These are phyloP conservation scores for Tetrahymena borealis DNA, from an alignment of 73 alveolate genomes.

Conservation along the genomic window DNA sequence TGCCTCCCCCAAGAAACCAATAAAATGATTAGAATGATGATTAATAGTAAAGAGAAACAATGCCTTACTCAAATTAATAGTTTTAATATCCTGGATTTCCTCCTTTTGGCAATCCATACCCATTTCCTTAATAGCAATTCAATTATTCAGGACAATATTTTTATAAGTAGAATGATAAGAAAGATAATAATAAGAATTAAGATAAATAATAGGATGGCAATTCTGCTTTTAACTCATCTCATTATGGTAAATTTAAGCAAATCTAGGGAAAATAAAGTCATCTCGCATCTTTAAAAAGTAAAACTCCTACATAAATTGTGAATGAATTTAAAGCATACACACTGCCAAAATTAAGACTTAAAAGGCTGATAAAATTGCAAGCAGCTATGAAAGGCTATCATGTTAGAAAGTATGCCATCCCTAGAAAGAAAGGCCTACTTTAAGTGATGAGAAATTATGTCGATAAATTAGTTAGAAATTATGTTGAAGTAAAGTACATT, in stretches of 20 bases:
- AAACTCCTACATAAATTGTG: constrained; percentile 31
- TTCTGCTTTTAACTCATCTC: background rate
- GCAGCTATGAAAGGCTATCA: constrained; percentile 42
- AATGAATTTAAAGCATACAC: constrained; percentile 47
- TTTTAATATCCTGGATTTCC: background rate
- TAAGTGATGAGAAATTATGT: constrained; percentile 8
- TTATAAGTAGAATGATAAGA: background rate
- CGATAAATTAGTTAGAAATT: constrained; percentile 12
- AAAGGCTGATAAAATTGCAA: constrained; percentile 18
- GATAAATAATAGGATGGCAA: background rate
- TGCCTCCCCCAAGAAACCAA: background rate
- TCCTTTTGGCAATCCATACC: background rate
- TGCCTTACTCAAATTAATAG: background rate
- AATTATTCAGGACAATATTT: background rate
- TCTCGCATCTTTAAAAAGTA: background rate
- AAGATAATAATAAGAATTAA: background rate
- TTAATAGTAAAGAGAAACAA: no score
- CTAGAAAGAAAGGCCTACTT: constrained; percentile 6
- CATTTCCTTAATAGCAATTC: background rate
- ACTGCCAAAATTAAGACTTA: constrained; percentile 25
- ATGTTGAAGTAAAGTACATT: constrained; percentile 18
- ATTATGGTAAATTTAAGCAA: background rate
- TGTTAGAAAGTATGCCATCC: constrained; percentile 34
- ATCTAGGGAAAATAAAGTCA: background rate
- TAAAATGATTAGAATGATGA: no score